A percentile compares a stretch with the other conserved stretches of the same genome.
Evolutionary conservation across 192 early-diverging fungal species (phyloP).

Genomic region (Blastocladiella britannica): DNA sequence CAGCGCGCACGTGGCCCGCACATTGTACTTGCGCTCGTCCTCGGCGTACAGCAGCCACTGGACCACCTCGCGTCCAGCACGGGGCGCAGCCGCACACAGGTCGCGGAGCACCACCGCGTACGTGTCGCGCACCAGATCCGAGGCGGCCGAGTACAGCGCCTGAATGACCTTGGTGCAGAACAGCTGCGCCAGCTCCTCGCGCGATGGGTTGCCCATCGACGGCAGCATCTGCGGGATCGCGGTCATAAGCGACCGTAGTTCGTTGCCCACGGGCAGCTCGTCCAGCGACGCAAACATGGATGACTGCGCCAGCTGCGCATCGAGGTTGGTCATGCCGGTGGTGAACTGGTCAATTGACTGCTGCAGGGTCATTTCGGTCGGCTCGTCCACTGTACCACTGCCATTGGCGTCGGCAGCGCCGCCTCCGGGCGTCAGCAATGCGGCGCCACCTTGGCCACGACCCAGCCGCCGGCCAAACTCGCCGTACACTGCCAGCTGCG

Average conservation of each 20-base stretch:
- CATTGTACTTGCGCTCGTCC: constrained; percentile 87
- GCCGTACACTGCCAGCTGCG: constrained; percentile 69
- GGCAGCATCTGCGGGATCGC: constrained; percentile 45
- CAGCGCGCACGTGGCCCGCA: constrained; percentile 58
- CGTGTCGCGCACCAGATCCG: constrained; percentile 49
- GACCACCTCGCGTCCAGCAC: constrained; percentile 61
- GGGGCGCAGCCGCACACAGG: constrained; percentile 64
- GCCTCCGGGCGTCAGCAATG: constrained; percentile 30
- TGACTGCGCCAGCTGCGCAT: constrained; percentile 39
- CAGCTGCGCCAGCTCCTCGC: constrained; percentile 60
- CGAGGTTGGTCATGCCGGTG: constrained; percentile 52
- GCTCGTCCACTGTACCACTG: constrained; percentile 8
- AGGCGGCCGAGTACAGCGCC: constrained; percentile 59
- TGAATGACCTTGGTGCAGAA: constrained; percentile 79
- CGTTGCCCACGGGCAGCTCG: constrained; percentile 54
- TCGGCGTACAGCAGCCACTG: constrained; percentile 83
- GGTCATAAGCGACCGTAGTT: constrained; percentile 45
- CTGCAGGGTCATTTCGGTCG: constrained; percentile 12
- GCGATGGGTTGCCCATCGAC: constrained; percentile 15
- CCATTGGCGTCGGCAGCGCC: constrained; percentile 8
- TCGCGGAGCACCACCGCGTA: constrained; percentile 64
- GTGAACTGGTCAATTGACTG: constrained; percentile 23
- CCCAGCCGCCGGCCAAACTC: constrained; percentile 58
- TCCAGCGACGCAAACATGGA: constrained; percentile 26
- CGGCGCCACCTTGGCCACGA: too few species aligned